phyloP scores from a whole-genome alignment of 1,284 basidiomycete genomes.

The Leccinum solheimii region DNA sequence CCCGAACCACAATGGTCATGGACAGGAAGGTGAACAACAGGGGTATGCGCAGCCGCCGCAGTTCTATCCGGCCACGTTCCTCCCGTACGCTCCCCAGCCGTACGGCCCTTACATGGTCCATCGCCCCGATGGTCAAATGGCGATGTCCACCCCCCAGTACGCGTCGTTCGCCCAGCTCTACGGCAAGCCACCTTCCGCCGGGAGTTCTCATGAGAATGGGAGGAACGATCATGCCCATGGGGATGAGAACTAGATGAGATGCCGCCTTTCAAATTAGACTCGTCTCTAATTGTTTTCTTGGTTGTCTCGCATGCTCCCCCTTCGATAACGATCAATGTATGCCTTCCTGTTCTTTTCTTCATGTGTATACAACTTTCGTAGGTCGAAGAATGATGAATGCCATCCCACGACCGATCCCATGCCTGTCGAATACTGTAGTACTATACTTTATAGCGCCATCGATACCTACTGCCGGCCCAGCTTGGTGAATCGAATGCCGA shows the following conservation, averaged over 20 bases:
- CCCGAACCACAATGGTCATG: constrained; percentile 41
- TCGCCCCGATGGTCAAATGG: constrained; percentile 44
- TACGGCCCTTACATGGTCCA: constrained; percentile 55
- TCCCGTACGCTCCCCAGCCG: constrained; percentile 46
- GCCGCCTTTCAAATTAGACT: constrained; percentile 12
- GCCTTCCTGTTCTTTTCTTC: constrained; percentile 11
- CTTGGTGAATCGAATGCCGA: constrained; percentile 23
- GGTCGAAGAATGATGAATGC: constrained; percentile 28
- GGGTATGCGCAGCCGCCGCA: constrained; percentile 44
- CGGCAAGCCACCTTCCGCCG: constrained; percentile 35
- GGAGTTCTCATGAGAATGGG: constrained; percentile 33
- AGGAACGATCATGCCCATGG: constrained; percentile 29
- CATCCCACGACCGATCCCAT: constrained; percentile 21
- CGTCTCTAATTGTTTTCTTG: constrained; percentile 20
- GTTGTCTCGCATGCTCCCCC: constrained; percentile 21
- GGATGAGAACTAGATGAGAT: constrained; percentile 36
- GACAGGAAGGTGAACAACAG: constrained; percentile 48
- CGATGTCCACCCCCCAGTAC: constrained; percentile 37
- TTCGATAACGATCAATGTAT: constrained; percentile 21
- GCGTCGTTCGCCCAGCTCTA: constrained; percentile 39
- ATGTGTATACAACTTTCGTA: constrained; percentile 34
- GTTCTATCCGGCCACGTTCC: constrained; percentile 53
- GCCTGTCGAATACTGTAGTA: constrained; percentile 35
- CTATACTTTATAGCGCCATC: constrained; percentile 26
- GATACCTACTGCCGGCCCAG: constrained; percentile 33